Evolutionary conservation across 2,329 filamentous ascomycete genomes (phyloP), one percentile per base, ranked within the genome.

Genomic region (Dothideomycetidae sp.): DNA sequence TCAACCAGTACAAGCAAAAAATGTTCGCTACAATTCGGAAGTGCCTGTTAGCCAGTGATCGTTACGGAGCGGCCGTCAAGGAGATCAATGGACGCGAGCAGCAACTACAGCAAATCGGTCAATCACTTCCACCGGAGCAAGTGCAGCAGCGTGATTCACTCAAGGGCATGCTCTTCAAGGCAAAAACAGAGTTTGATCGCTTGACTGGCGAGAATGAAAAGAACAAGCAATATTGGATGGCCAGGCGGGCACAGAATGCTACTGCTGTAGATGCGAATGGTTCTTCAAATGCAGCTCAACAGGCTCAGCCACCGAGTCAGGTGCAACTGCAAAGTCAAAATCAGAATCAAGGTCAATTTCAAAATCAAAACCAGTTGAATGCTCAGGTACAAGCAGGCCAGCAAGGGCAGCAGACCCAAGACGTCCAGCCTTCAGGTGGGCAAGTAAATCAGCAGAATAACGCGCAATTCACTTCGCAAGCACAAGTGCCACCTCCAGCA

Each of bases 301-400:
- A 39, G 13, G 12, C 10, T 4, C 29, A 23, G 11, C 13, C 13
- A 10, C 28, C 13, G 15, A 14, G 11, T 16, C 18, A 29, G 13
- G 12, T 14, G 23, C 35, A 37, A 18, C 13, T 13, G 5, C 35
- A 40, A 12, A 19, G 18, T 11, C 39, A 29, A 18, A 36, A 36
- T 14, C 33, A 40, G 11, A 17, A 16, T 13, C 40, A 42, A 15
- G 31, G 50, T 53, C 35, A 44, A 26, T 36, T 38, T n/a, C 37
- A 41, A 17, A 32, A 37, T 14, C 42, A 43, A 18, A 19, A 35
- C 29, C 43, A 45, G 26, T 43, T 40, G 15, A 30, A 36, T 14
- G 40, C 41, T 29, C 43, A 47, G 30, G 42, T 42, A 29, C 41
- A 30, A 14, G 32, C 13, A 10, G 17, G 36, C 10, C 34, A 21